A percentile compares a stretch with the other conserved stretches of the same genome.
phyloP scores from a whole-genome alignment of 2,329 filamentous ascomycete genomes.

The Cercospora sp. region DNA sequence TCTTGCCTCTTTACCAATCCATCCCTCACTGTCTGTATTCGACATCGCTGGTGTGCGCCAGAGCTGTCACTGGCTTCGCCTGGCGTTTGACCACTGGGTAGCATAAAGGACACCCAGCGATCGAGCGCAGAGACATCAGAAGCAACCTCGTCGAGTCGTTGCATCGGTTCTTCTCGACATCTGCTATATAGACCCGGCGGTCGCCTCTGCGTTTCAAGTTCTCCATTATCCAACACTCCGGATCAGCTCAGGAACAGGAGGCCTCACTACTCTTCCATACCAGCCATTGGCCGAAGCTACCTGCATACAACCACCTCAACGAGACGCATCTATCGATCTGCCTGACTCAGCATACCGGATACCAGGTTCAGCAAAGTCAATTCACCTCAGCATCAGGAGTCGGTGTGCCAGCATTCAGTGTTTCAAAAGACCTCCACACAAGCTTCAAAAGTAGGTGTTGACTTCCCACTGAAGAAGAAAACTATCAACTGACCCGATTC shows the following conservation, averaged over 20 bases:
- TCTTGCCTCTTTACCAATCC: constrained; percentile 39
- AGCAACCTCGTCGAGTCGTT: constrained; percentile 27
- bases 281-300: constrained; percentile 18
- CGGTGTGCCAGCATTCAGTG: not conserved
- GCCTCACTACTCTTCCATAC: not conserved
- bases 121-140: constrained; percentile 23
- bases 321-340: constrained; percentile 9
- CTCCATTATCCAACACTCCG: constrained; percentile 23
- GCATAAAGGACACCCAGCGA: constrained; percentile 32
- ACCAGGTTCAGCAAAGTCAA: constrained; percentile 7
- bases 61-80: constrained; percentile 38
- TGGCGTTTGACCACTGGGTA: constrained; percentile 27
- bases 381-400: not conserved
- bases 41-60: constrained; percentile 36
- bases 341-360: constrained; percentile 10
- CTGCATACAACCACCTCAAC: constrained; percentile 11
- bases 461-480: not conserved
- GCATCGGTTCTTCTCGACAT: constrained; percentile 17
- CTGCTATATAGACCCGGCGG: constrained; percentile 31
- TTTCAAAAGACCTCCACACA: not conserved
- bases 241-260: not conserved
- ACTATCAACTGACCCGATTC: not conserved
- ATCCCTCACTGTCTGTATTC: constrained; percentile 35
- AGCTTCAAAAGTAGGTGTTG: not conserved
- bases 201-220: constrained; percentile 30